These are phyloP conservation scores for Podochytrium sp. DNA, from an alignment of 192 early-diverging fungal species.

Conservation along the genomic window DNA sequence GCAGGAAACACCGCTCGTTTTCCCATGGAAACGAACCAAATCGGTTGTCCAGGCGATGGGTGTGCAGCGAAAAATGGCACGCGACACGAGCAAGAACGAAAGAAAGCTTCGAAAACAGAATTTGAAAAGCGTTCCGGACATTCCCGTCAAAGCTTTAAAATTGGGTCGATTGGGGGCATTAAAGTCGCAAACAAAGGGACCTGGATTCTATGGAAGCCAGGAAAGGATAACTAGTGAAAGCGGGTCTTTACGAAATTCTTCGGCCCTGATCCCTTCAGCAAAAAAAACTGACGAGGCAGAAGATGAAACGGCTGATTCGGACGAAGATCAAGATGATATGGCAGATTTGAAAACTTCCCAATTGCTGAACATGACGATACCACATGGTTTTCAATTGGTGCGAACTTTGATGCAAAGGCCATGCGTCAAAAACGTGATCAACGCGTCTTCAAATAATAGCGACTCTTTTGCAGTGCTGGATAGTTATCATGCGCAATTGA, in stretches of 20 bases:
- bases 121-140: too few species aligned
- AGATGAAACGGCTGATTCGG: neutral
- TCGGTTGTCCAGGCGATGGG: slow-evolving; percentile 3
- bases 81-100: neutral
- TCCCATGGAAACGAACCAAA: slow-evolving; percentile 11
- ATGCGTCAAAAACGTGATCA: slow-evolving; percentile 46
- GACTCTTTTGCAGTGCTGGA: slow-evolving; percentile 50
- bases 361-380: slow-evolving; percentile 42
- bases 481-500: slow-evolving; percentile 38
- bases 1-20: slow-evolving; percentile 25
- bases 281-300: neutral
- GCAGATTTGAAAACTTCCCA: neutral
- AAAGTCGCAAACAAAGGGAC: neutral
- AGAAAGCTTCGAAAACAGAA: neutral
- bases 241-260: neutral
- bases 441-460: slow-evolving; percentile 31
- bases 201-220: neutral
- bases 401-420: slow-evolving; percentile 37
- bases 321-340: slow-evolving; percentile 1
- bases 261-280: neutral
- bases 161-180: neutral
- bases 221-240: neutral
- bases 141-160: neutral
- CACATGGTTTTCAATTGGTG: slow-evolving; percentile 53
- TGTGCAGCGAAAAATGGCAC: slow-evolving; percentile 2